These are phyloP conservation scores for Mortierella sp. DNA, from an alignment of 371 early-diverging fungal species.

Conservation along the genomic window DNA sequence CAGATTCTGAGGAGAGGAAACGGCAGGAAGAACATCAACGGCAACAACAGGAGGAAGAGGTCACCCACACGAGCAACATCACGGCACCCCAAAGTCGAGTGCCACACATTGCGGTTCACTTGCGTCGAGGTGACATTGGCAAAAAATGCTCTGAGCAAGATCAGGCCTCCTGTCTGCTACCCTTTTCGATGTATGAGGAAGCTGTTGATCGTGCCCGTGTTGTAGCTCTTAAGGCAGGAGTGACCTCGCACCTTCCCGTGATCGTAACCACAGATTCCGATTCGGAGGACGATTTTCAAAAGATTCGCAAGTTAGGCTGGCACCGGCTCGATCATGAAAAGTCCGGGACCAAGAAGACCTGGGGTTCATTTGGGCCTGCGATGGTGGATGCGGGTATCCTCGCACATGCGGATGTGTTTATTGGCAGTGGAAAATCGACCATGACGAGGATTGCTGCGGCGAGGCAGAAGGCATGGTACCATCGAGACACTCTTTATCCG, in stretches of 20 bases:
- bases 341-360: not conserved
- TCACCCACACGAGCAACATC: not conserved
- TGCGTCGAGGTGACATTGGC: slow-evolving; percentile 26
- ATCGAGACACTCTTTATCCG: slow-evolving; percentile 12
- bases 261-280: slow-evolving; percentile 26
- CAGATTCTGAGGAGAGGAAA: not conserved
- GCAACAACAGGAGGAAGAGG: slow-evolving; percentile 1
- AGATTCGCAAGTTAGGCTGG: slow-evolving; percentile 18
- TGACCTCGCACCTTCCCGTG: slow-evolving; percentile 12
- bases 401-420: slow-evolving; percentile 25
- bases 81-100: slow-evolving; percentile 9
- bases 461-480: slow-evolving; percentile 28
- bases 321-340: slow-evolving; percentile 18
- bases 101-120: slow-evolving; percentile 26
- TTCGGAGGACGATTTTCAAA: slow-evolving; percentile 4
- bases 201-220: slow-evolving; percentile 12
- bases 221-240: not conserved
- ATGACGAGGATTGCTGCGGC: slow-evolving; percentile 20
- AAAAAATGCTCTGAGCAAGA: slow-evolving; percentile 16
- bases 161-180: slow-evolving; percentile 2
- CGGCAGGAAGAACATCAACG: not conserved
- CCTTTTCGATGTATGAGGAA: slow-evolving; percentile 8
- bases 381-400: slow-evolving; percentile 23
- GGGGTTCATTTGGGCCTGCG: slow-evolving; percentile 30
- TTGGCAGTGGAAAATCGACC: slow-evolving; percentile 21